phyloP scores from a whole-genome alignment of 2,329 filamentous ascomycete species.

The Ceratocystis variospora region DNA sequence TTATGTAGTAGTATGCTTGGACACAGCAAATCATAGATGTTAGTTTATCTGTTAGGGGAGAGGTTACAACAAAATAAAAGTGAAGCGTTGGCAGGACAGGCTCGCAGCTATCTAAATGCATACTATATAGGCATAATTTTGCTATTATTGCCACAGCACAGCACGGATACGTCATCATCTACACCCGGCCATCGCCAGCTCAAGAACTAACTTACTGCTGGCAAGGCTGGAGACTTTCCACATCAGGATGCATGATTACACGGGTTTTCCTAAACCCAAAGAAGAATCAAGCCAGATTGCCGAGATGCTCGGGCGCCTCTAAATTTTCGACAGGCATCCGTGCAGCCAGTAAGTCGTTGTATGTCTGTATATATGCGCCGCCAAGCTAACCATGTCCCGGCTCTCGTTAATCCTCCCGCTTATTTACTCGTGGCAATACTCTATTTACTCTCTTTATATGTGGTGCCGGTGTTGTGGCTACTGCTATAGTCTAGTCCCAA shows the following conservation, averaged over 20 bases:
- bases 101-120: too few relatives aligned
- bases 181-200: not conserved
- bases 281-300: not conserved
- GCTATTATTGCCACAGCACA: not conserved
- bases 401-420: not conserved
- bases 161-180: not conserved
- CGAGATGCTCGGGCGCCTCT: not conserved
- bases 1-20: too few relatives aligned
- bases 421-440: not conserved
- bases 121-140: too few relatives aligned
- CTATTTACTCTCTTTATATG: not conserved
- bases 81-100: too few relatives aligned
- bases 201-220: not conserved
- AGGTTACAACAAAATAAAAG: too few relatives aligned
- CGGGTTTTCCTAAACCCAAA: not conserved
- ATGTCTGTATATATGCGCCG: too few relatives aligned
- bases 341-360: too few relatives aligned
- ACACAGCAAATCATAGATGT: too few relatives aligned
- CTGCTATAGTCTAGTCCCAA: slow-evolving; percentile 27
- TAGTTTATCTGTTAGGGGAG: too few relatives aligned
- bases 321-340: not conserved
- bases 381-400: not conserved
- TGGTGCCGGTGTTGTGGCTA: too few relatives aligned
- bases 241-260: not conserved
- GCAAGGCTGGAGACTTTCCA: not conserved